Evolutionary conservation across 2,329 filamentous ascomycete genomes (phyloP).

Genomic region (Aspergillus felis): DNA sequence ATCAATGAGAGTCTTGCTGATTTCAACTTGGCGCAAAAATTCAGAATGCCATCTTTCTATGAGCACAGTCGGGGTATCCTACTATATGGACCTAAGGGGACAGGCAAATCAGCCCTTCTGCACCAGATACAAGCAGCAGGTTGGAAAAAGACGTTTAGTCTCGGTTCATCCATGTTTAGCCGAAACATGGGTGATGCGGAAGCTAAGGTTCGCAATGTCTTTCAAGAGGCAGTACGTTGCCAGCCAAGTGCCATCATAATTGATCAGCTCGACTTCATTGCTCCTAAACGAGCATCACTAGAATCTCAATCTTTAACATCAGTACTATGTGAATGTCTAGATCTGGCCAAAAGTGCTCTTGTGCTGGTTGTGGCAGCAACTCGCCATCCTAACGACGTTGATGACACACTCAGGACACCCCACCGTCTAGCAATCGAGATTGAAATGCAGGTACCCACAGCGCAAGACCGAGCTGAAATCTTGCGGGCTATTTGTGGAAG

Average conservation of each 20-base stretch:
- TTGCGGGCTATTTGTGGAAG: slow-evolving; percentile 55
- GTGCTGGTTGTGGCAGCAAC: slow-evolving; percentile 75
- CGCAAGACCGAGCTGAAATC: slow-evolving; percentile 67
- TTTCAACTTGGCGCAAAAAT: slow-evolving; percentile 43
- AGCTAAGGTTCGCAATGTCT: slow-evolving; percentile 60
- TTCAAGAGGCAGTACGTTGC: slow-evolving; percentile 63
- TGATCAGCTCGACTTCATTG: slow-evolving; percentile 70
- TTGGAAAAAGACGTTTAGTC: slow-evolving; percentile 65
- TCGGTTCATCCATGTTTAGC: slow-evolving; percentile 31
- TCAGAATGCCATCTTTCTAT: slow-evolving; percentile 40
- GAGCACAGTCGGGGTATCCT: slow-evolving; percentile 58
- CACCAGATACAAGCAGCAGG: slow-evolving; percentile 61
- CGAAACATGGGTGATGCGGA: slow-evolving; percentile 42
- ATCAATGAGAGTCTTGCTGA: slow-evolving; percentile 64
- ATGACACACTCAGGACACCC: slow-evolving; percentile 61
- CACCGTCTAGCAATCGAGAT: slow-evolving; percentile 66
- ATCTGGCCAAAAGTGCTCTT: slow-evolving; percentile 42
- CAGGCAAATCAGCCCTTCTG: slow-evolving; percentile 76
- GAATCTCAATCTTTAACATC: slow-evolving; percentile 34
- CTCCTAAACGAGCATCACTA: slow-evolving; percentile 55
- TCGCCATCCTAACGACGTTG: slow-evolving; percentile 68
- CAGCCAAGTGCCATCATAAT: slow-evolving; percentile 77
- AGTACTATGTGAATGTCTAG: slow-evolving; percentile 39
- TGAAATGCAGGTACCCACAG: slow-evolving; percentile 73
- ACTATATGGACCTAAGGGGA: slow-evolving; percentile 77